phyloP scores from a whole-genome alignment of 2,329 filamentous ascomycete genomes.

The Fusarium poae region DNA sequence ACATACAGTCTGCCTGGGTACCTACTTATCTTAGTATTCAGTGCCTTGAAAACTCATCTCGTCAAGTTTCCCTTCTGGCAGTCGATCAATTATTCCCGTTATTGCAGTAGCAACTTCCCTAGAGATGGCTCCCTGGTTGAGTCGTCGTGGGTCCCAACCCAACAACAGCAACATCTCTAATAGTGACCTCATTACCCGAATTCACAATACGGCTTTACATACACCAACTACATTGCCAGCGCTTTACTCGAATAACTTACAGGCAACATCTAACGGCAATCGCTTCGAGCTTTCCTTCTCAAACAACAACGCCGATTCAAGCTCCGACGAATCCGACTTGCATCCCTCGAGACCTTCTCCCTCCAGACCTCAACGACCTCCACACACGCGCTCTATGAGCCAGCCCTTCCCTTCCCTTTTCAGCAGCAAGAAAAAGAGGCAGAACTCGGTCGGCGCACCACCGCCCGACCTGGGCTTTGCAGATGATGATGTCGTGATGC shows the following conservation, averaged over 20 bases:
- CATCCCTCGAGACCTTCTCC: slow-evolving; percentile 48
- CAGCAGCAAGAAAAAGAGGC: slow-evolving; percentile 68
- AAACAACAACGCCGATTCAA: slow-evolving; percentile 55
- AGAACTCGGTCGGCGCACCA: slow-evolving; percentile 54
- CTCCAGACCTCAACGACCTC: slow-evolving; percentile 41
- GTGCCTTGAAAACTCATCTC: neutral
- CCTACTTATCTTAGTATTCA: neutral
- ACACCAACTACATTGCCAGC: slow-evolving; percentile 50
- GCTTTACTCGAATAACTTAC: slow-evolving; percentile 29
- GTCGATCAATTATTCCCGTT: slow-evolving; percentile 5
- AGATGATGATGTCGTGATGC: slow-evolving; percentile 50
- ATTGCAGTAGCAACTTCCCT: slow-evolving; percentile 31
- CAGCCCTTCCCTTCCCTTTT: slow-evolving; percentile 83
- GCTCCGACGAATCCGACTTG: slow-evolving; percentile 61
- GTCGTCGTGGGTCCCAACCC: slow-evolving; percentile 50
- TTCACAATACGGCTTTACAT: slow-evolving; percentile 54
- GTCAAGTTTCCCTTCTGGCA: slow-evolving; percentile 23
- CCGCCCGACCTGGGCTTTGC: slow-evolving; percentile 52
- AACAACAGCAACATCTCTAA: slow-evolving; percentile 41
- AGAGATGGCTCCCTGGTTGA: slow-evolving; percentile 53
- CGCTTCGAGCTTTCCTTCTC: slow-evolving; percentile 49
- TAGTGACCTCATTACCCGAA: slow-evolving; percentile 54
- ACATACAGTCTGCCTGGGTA: neutral
- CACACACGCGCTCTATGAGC: slow-evolving; percentile 74
- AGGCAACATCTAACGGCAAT: slow-evolving; percentile 26